Evolutionary conservation across 257 asterid species (phyloP), one percentile per base, ranked within the genome.

Genomic region (Solanum verrucosum): DNA sequence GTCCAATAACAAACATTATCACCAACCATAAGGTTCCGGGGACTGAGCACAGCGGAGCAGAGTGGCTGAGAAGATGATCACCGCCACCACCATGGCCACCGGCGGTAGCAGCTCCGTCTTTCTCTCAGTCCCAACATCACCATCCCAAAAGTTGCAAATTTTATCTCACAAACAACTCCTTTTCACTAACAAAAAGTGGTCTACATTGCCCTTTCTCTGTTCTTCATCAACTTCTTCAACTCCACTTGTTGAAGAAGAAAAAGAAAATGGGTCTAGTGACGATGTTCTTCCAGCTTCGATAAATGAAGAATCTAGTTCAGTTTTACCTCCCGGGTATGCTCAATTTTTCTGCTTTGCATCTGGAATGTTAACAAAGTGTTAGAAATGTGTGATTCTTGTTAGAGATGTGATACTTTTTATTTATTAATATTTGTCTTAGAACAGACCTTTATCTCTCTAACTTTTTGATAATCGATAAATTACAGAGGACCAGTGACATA

Each of bases 151-250:
- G 42, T 72, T 87, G 31, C 83, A 52, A 20, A 8, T 15, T 8
- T 13, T 90, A 5, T 84, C 31, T 5, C 11, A 84, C 84, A 88
- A 29, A 40, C 91, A 90, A 7, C 1, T 87, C 14, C 20, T 78
- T 78, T 88, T 12, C 88, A 33, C 87, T 33, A 59, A 75, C 25
- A 83, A 89, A 23, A 93, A 86, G 38, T 88, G 88, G 81, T 23
- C 44, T 71, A 81, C 42, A 46, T 68, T 85, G n/a, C 81, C 90
- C 56, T 73, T 18, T 34, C 84, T 82, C 13, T 90, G 73, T 34
- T 91, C 98, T 34, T 91, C 98, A 34, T 92, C 94, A 70, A 89
- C 92, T 84, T 90, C 98, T 38, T 92, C 94, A 70, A 88, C 92
- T 84, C 89, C 94, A 27, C 89, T 87, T 25, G 88, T 90, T 56